A percentile compares a stretch with the other conserved stretches of the same genome.
phyloP scores from a whole-genome alignment of 169 alveolate species.

The Cystoisospora suis region DNA sequence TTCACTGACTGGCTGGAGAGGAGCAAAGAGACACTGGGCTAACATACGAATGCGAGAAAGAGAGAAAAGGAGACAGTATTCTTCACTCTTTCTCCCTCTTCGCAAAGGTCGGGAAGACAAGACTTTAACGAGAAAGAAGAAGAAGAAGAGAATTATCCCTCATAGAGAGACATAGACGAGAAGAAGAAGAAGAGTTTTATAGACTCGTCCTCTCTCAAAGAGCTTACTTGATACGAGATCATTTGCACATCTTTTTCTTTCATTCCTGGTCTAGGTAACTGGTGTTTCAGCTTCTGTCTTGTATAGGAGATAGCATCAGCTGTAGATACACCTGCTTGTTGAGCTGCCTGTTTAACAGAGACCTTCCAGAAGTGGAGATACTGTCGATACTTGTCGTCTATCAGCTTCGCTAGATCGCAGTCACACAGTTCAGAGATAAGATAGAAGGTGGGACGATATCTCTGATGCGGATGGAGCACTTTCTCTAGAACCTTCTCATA shows the following conservation, averaged over 20 bases:
- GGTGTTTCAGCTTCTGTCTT: neutral
- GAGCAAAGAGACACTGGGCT: no score
- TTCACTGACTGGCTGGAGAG: no score
- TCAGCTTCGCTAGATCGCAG: constrained; percentile 18
- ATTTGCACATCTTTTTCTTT: constrained; percentile 24
- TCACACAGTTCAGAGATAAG: constrained; percentile 42
- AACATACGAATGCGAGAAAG: neutral
- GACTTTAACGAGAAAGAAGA: neutral
- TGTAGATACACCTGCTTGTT: neutral
- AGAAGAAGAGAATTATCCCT: no score
- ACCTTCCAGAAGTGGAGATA: neutral
- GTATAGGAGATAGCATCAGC: neutral
- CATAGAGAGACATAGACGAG: no score
- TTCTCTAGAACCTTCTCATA: constrained; percentile 5
- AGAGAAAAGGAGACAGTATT: neutral
- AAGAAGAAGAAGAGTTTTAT: no score
- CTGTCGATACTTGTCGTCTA: neutral
- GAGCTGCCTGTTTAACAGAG: neutral
- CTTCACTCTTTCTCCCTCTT: neutral
- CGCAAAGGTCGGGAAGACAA: neutral
- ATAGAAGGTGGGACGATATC: constrained; percentile 27
- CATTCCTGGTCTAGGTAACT: constrained; percentile 13
- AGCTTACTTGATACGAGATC: constrained; percentile 37
- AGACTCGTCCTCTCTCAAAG: no score
- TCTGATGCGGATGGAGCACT: neutral